Evolutionary conservation across 768 basidiomycete genomes (phyloP), one percentile per base, ranked within the genome.

Genomic region (Boletus vinaceobasis): DNA sequence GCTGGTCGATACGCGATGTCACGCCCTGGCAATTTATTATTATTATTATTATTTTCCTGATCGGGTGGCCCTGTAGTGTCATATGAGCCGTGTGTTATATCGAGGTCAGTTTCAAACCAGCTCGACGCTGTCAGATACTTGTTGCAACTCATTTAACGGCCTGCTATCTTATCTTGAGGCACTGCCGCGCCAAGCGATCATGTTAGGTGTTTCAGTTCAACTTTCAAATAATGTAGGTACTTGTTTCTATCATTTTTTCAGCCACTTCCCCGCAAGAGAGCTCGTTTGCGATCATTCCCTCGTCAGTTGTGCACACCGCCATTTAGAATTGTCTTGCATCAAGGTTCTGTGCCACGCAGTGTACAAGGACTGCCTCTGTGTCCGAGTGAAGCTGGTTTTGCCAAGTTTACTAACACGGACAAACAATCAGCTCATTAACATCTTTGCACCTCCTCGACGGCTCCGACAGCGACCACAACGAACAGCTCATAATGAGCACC

Each of bases 1-100:
- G 68, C 55, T n/a, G 58, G 69, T 58, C 48, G 23, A 49, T 58
- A 58, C 62, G 62, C 59, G 46, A 48, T 17, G 14, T 17, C 42
- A 29, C 4, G 23, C 23, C 23, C 23, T 23, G 23, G 23, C 23
- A 23, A 23, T 23, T 23, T 23, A 23, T 23, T 23, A 23, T 23
- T n/a, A n/a, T n/a, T n/a, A n/a, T 23, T 23, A 23, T 23, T 23
- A 23, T 23, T n/a, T n/a, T n/a, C n/a, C n/a, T n/a, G n/a, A n/a
- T n/a, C n/a, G n/a, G n/a, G n/a, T n/a, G n/a, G n/a, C n/a, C n/a
- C n/a, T n/a, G n/a, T n/a, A n/a, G n/a, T n/a, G n/a, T n/a, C n/a
- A n/a, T n/a, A 23, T 23, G 23, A 29, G 29, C 29, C 29, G 7
- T 29, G 4, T 29, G 5, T 8, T n/a, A 17, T 7, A n/a, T 38